Base-by-base conservation (phyloP, 768 basidiomycete genomes). In the Lactifluus subvellereus region DNA sequence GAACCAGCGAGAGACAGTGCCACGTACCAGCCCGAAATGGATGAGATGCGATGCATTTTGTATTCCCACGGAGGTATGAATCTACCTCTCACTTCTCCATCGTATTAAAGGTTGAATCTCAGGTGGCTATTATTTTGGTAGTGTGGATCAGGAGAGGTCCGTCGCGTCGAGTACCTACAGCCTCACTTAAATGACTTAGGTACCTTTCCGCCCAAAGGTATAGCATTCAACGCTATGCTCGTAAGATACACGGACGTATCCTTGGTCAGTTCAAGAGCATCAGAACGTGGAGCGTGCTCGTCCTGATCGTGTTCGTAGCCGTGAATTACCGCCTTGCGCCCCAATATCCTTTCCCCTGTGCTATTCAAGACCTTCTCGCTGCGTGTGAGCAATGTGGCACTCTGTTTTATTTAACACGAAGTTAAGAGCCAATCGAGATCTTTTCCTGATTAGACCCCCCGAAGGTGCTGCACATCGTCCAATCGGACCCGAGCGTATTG, bases 271-370 rank as follows among this genome's bases (percentile, higher is more conserved):
- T 6, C 43, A 35, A 37, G 14, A 3, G 4, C 7, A 20, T 9
- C 20, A 2, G 11, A 13, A 9, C 30, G 14, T 27, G n/a, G 30
- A 45, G 76, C 8, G 33, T 27, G 6, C 57, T 49, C 50, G 48
- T 10, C 16, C 54, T 47, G 35, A 14, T 42, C 6, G 35, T 14
- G 47, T 33, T 74, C 58, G 11, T 63, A 89, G 88, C 88, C 61
- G 79, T 91, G 58, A 88, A 89, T 66, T 91, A 91, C 69, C 82
- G 89, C 43, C 82, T 95, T n/a, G 89, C 95, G 14, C 96, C 96
- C 0, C 96, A 98, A 74, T 98, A 96, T 69, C 96, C 96, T 1
- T 98, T 97, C 72, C 96, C 96, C 14, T 93, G 91, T 67, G 91
- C 88, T 1, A 74, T 98, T 7, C 94, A 97, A 69, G 96, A 98